Evolutionary conservation across 2,329 filamentous ascomycete species (phyloP).

Genomic region (Chaetomiaceae sp.): DNA sequence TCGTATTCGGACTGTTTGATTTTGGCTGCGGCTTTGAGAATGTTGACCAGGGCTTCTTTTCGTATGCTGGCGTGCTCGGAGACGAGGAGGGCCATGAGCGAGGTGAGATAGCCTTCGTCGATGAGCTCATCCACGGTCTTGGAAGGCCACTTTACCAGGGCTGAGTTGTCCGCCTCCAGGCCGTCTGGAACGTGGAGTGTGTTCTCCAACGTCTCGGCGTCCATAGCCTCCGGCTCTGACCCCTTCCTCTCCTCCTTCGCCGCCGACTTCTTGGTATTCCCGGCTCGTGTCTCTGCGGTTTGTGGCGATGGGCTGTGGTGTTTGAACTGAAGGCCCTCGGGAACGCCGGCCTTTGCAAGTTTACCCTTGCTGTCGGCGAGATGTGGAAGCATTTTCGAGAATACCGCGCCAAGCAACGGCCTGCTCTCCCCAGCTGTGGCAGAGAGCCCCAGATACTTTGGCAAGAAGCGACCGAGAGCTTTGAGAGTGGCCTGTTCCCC

Average conservation of each 20-base stretch:
- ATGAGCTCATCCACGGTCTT: slow-evolving; percentile 75
- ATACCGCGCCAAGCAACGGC: slow-evolving; percentile 40
- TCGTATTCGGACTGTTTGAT: slow-evolving; percentile 65
- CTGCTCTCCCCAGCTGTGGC: slow-evolving; percentile 48
- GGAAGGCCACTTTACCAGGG: slow-evolving; percentile 61
- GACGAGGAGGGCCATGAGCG: slow-evolving; percentile 69
- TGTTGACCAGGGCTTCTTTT: slow-evolving; percentile 67
- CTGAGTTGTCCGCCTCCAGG: slow-evolving; percentile 46
- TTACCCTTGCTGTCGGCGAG: slow-evolving; percentile 33
- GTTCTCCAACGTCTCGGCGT: slow-evolving; percentile 44
- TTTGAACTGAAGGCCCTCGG: slow-evolving; percentile 12
- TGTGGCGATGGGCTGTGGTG: slow-evolving; percentile 12
- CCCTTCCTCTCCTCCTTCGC: not conserved
- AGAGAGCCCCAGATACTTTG: slow-evolving; percentile 50
- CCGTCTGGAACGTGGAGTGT: slow-evolving; percentile 47
- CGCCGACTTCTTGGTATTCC: not conserved
- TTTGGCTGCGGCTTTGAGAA: slow-evolving; percentile 60
- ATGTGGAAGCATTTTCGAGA: slow-evolving; percentile 37
- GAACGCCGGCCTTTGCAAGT: slow-evolving; percentile 18
- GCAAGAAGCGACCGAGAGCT: slow-evolving; percentile 54
- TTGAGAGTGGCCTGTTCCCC: slow-evolving; percentile 39
- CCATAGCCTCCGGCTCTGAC: slow-evolving; percentile 24
- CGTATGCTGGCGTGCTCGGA: slow-evolving; percentile 72
- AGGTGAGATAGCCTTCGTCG: slow-evolving; percentile 67
- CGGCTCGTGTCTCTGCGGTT: not conserved